These are phyloP conservation scores for Thelonectria discophora DNA, from an alignment of 2,329 filamentous ascomycete species.

Conservation along the genomic window DNA sequence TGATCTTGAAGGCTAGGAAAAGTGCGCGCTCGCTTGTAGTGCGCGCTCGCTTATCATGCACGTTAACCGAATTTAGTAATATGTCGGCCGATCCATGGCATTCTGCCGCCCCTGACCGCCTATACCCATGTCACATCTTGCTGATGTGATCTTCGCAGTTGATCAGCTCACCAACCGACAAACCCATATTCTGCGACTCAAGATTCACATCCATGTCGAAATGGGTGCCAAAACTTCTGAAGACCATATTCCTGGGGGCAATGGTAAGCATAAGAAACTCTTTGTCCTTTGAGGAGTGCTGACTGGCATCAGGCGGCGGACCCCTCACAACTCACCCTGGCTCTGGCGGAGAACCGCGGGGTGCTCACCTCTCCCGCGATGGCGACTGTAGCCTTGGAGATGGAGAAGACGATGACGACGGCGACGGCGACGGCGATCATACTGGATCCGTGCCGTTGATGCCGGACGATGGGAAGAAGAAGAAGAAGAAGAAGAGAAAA, in stretches of 20 bases:
- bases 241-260: constrained; percentile 45
- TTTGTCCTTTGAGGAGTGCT: constrained; percentile 2
- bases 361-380: constrained; percentile 52
- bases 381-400: constrained; percentile 53
- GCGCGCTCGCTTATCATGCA: too few species aligned
- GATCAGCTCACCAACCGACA: too few species aligned
- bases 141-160: too few species aligned
- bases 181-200: neutral
- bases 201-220: constrained; percentile 40
- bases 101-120: too few species aligned
- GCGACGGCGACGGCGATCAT: constrained; percentile 37
- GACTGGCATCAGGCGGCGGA: constrained; percentile 29
- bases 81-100: too few species aligned
- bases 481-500: constrained; percentile 41
- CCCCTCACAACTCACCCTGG: constrained; percentile 30
- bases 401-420: constrained; percentile 44
- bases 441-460: constrained; percentile 35
- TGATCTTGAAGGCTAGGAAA: too few species aligned
- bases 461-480: constrained; percentile 37
- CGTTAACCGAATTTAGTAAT: too few species aligned
- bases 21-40: too few species aligned
- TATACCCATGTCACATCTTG: too few species aligned
- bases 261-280: constrained; percentile 41
- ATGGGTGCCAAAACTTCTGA: constrained; percentile 54
- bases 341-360: constrained; percentile 53